Conservation (phyloP, 2,329 filamentous ascomycete species). For the Colletotrichum truncatum region DNA sequence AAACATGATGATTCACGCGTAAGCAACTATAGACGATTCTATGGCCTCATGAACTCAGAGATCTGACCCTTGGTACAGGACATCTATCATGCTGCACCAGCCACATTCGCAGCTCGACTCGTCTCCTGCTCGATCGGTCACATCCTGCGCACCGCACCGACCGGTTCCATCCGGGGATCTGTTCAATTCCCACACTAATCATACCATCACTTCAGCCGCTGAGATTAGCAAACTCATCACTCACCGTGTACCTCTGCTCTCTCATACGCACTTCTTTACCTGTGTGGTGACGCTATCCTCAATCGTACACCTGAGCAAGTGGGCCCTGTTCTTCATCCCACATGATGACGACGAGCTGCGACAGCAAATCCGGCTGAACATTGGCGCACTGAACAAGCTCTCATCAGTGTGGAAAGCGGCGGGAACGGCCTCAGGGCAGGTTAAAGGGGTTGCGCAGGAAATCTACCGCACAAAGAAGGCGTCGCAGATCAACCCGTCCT, state of each 20-base stretch:
- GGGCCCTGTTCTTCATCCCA: slow-evolving; percentile 70
- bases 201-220: slow-evolving; percentile 82
- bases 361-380: slow-evolving; percentile 81
- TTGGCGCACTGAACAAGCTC: slow-evolving; percentile 76
- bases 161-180: slow-evolving; percentile 56
- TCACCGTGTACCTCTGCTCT: slow-evolving; percentile 75
- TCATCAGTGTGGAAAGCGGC: slow-evolving; percentile 79
- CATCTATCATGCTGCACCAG: slow-evolving; percentile 80
- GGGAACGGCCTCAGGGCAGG: slow-evolving; percentile 73
- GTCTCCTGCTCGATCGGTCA: slow-evolving; percentile 65
- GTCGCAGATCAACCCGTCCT: slow-evolving; percentile 59
- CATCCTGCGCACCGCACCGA: slow-evolving; percentile 72
- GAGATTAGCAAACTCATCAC: slow-evolving; percentile 80
- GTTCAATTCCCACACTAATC: slow-evolving; percentile 77
- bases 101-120: slow-evolving; percentile 80
- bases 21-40: slow-evolving; percentile 39
- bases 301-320: slow-evolving; percentile 84
- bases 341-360: slow-evolving; percentile 73
- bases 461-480: slow-evolving; percentile 71
- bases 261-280: slow-evolving; percentile 86
- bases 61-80: slow-evolving; percentile 44
- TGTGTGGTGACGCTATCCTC: slow-evolving; percentile 82
- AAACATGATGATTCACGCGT: slow-evolving; percentile 77
- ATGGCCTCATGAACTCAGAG: neutral
- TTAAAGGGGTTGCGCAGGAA: slow-evolving; percentile 82